Conservation (phyloP, 2,329 filamentous ascomycete genomes). For the Beauveria caledonica region DNA sequence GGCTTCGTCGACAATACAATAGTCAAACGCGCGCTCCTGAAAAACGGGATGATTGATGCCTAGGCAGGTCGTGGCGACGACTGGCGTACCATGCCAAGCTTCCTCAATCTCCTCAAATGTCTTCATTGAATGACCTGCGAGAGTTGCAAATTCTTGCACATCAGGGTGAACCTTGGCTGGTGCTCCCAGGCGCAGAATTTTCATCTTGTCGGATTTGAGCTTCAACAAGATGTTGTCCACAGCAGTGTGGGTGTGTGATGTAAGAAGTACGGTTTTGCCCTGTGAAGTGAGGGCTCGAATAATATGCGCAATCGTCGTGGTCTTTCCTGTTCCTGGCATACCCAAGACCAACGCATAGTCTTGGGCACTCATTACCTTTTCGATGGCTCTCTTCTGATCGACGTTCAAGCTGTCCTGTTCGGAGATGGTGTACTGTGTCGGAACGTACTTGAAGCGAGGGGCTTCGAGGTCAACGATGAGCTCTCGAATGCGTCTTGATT, state of each 20-base stretch:
- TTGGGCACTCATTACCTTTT: conserved; percentile 90
- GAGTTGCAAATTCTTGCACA: conserved; percentile 73
- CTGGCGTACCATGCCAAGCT: conserved; percentile 75
- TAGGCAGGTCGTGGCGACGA: conserved; percentile 92
- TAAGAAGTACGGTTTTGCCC: conserved; percentile 85
- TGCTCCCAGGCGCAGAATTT: conserved; percentile 77
- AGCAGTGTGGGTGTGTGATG: conserved; percentile 94
- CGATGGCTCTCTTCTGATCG: conserved; percentile 78
- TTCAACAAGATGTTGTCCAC: conserved; percentile 98
- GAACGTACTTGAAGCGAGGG: conserved; percentile 62
- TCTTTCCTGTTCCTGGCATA: conserved; percentile 98
- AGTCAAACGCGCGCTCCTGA: conserved; percentile 83
- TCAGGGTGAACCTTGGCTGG: conserved; percentile 80
- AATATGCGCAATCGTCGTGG: conserved; percentile 95
- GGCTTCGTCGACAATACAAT: conserved; percentile 96
- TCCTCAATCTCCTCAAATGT: conserved; percentile 76
- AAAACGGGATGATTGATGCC: conserved; percentile 87
- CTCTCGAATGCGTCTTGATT: conserved; percentile 62
- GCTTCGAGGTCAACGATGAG: conserved; percentile 70
- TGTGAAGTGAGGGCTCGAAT: conserved; percentile 83
- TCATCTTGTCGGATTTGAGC: conserved; percentile 68
- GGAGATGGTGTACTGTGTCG: conserved; percentile 56
- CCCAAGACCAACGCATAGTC: conserved; percentile 96
- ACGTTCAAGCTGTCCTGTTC: conserved; percentile 66
- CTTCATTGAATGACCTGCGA: conserved; percentile 65